phyloP scores from a whole-genome alignment of 108 stramenopile species.

The Skeletonema grethae region DNA sequence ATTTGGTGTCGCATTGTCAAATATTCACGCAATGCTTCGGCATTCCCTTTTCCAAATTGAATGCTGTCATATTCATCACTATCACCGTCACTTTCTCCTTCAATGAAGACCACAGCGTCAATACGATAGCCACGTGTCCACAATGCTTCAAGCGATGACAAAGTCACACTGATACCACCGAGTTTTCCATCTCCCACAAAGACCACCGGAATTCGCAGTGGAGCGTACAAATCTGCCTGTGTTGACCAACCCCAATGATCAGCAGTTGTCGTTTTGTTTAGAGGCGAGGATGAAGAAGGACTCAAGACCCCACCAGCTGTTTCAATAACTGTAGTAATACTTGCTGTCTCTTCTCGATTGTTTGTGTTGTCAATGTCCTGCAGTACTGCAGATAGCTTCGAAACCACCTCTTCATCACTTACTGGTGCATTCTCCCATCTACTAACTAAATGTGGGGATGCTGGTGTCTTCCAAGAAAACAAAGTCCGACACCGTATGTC shows the following conservation, averaged over 20 bases:
- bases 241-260: slow-evolving; percentile 85
- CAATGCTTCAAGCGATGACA: slow-evolving; percentile 87
- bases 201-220: slow-evolving; percentile 74
- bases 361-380: slow-evolving; percentile 9
- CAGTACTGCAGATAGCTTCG: slow-evolving; percentile 49
- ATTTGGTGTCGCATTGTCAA: slow-evolving; percentile 29
- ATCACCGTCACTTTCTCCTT: slow-evolving; percentile 36
- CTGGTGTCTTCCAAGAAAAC: slow-evolving; percentile 86
- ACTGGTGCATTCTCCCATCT: slow-evolving; percentile 70
- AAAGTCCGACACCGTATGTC: slow-evolving; percentile 57
- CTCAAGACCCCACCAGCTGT: slow-evolving; percentile 89
- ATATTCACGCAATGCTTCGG: slow-evolving; percentile 63
- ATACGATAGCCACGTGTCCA: slow-evolving; percentile 85
- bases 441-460: slow-evolving; percentile 90
- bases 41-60: slow-evolving; percentile 46
- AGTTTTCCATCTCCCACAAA: slow-evolving; percentile 93
- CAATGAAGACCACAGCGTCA: slow-evolving; percentile 74
- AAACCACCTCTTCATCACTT: slow-evolving; percentile 71
- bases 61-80: slow-evolving; percentile 25
- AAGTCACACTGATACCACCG: slow-evolving; percentile 93
- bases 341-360: slow-evolving; percentile 10
- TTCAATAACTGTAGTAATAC: slow-evolving; percentile 60
- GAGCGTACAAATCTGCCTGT: slow-evolving; percentile 90
- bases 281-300: slow-evolving; percentile 83
- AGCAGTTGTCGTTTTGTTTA: slow-evolving; percentile 50